Percentiles rank a stretch among this genome's conserved stretches.
Evolutionary conservation across 305 asterid species (phyloP).

Genomic region (Plantago lanceolata): DNA sequence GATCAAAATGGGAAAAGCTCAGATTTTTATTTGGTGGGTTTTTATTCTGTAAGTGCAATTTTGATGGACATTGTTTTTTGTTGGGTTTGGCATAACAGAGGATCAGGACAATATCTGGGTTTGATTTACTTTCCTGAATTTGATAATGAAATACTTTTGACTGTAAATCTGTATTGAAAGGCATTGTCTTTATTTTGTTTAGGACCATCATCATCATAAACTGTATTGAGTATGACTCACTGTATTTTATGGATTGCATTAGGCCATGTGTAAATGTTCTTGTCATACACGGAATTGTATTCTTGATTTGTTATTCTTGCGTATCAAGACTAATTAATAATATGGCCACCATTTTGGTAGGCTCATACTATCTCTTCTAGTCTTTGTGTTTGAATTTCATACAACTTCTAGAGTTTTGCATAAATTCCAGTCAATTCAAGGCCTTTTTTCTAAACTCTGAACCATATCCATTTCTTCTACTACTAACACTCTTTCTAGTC

Average conservation of each 20-base stretch:
- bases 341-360: constrained; percentile 27
- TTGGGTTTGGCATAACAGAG: no score
- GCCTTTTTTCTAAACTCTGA: constrained; percentile 1
- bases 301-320: constrained; percentile 5
- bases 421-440: constrained; percentile 28
- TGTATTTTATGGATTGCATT: not conserved
- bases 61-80: no score
- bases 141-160: not conserved
- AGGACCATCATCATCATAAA: no score
- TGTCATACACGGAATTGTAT: constrained; percentile 28
- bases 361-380: constrained; percentile 16
- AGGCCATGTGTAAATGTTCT: constrained; percentile 16
- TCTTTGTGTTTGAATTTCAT: constrained; percentile 24
- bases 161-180: not conserved
- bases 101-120: not conserved
- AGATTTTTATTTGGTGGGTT: no score
- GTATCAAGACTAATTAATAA: constrained; percentile 14
- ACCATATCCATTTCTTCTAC: not conserved
- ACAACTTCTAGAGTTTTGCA: constrained; percentile 13
- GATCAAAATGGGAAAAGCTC: not conserved
- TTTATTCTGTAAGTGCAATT: no score
- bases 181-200: not conserved
- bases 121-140: not conserved
- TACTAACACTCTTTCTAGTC: constrained; percentile 9
- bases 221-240: not conserved